Evolutionary conservation across 148 eudicot species (phyloP), one percentile per base, ranked within the genome.

Genomic region (Pouteria glomerata): DNA sequence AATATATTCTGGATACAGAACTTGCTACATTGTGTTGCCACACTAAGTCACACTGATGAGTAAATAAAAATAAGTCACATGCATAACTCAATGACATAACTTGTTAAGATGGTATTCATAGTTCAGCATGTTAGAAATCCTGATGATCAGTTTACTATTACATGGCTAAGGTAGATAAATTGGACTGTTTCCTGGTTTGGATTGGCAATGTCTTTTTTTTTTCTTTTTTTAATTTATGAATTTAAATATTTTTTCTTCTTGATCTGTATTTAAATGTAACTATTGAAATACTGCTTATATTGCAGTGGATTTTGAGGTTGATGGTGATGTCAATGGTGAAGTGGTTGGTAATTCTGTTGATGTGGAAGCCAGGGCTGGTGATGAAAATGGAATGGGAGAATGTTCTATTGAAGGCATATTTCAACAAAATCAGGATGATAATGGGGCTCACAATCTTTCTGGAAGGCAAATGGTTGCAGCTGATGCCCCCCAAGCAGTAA

Each of bases 241-340:
- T 48, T 67, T 19, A 8, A 34, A 23, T 53, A 31, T 51, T 24
- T 18, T 23, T 35, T 52, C 52, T 14, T n/a, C 16, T 29, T 11
- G 2, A 8, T 12, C 56, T 39, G 63, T 56, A 23, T 23, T 16
- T 56, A 55, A 33, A 13, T 39, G 23, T 48, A 59, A 41, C 42
- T 50, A 44, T n/a, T 60, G 33, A 69, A 70, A 24, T 34, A 42
- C 31, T 62, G 59, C 12, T 74, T 74, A 19, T 77, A 57, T 57
- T 80, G 79, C 81, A 89, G 91, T 91, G 92, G 91, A 91, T 74
- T 91, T 74, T 81, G 91, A 78, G 73, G 82, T 83, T 47, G 86
- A 94, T 81, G 88, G 78, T 53, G 90, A 87, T 86, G 69, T 83
- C 74, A 77, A 86, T 51, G 90, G 92, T 57, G 96, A 90, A 72